These are phyloP conservation scores for Aureobasidium namibiae DNA, from an alignment of 2,329 filamentous ascomycete species.

Conservation along the genomic window DNA sequence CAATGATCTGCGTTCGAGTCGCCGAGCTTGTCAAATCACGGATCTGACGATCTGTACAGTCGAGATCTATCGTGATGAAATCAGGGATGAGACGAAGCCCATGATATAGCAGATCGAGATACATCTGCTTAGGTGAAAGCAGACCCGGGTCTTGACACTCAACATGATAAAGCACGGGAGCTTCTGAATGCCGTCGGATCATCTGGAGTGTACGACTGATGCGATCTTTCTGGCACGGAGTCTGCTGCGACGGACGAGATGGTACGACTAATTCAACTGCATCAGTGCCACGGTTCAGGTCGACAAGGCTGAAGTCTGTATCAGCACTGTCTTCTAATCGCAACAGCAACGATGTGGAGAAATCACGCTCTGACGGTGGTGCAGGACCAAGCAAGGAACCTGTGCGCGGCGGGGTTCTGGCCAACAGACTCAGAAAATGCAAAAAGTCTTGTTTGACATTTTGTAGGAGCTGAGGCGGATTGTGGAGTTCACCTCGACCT, in stretches of 20 bases:
- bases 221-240: not conserved
- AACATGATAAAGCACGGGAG: not conserved
- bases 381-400: not conserved
- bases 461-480: not conserved
- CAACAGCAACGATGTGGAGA: not conserved
- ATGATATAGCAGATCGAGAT: not conserved
- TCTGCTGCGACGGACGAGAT: not conserved
- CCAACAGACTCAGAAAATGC: not conserved
- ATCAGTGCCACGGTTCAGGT: not conserved
- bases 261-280: not conserved
- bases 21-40: slow-evolving; percentile 42
- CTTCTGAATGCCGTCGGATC: not conserved
- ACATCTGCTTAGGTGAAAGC: not conserved
- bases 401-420: not conserved
- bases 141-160: not conserved
- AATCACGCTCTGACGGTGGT: not conserved
- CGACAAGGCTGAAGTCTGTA: not conserved
- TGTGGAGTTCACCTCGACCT: not conserved
- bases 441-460: slow-evolving; percentile 7
- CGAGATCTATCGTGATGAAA: slow-evolving; percentile 48
- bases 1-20: slow-evolving; percentile 55
- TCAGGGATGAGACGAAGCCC: slow-evolving; percentile 45
- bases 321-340: not conserved
- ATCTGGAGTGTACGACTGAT: not conserved
- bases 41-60: slow-evolving; percentile 46